Evolutionary conservation across 2,329 filamentous ascomycete genomes (phyloP).

Genomic region (Pezicula neosporulosa): DNA sequence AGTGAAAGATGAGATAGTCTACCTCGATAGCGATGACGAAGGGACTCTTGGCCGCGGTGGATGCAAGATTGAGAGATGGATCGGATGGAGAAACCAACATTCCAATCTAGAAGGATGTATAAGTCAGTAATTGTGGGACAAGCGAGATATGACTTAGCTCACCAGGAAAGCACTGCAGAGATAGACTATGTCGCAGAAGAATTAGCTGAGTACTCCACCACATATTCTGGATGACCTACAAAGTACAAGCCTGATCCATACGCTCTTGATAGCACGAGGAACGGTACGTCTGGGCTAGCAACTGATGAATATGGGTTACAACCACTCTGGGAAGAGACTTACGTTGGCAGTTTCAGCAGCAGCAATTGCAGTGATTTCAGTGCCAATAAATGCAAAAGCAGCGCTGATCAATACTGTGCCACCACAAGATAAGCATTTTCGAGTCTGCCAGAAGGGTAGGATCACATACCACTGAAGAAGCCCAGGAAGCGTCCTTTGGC

Average conservation of each 20-base stretch:
- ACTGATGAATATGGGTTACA: neutral
- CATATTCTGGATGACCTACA: neutral
- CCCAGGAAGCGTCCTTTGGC: conserved; percentile 24
- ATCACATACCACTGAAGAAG: neutral
- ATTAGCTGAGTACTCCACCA: neutral
- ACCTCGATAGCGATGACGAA: conserved; percentile 57
- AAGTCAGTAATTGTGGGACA: neutral
- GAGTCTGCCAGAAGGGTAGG: neutral
- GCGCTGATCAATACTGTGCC: neutral
- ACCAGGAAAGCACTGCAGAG: neutral
- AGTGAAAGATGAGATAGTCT: conserved; percentile 31
- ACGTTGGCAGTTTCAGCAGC: neutral
- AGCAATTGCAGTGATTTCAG: neutral
- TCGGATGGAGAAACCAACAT: neutral
- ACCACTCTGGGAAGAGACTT: neutral
- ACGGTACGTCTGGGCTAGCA: neutral
- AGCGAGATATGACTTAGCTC: neutral
- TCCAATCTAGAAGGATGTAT: neutral
- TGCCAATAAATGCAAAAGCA: neutral
- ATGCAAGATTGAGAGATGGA: neutral
- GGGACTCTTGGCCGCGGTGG: conserved; percentile 28
- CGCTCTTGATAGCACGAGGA: neutral
- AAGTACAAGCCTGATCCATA: neutral
- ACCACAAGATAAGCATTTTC: neutral
- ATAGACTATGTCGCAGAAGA: neutral